phyloP scores from a whole-genome alignment of 805 yeast species.

The Metschnikowia similis region DNA sequence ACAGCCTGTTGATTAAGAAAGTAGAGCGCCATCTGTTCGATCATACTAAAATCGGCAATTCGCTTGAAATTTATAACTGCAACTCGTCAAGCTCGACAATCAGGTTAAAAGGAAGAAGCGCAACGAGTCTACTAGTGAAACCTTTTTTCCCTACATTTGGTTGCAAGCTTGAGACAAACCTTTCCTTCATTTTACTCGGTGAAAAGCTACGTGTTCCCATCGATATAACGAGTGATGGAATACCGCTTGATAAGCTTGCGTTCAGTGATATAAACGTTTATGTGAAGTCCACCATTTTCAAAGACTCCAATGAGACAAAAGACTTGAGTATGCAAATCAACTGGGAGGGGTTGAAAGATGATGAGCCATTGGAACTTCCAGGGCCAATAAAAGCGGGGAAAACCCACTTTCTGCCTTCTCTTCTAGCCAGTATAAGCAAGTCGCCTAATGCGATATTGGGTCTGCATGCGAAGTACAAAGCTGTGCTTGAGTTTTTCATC shows the following conservation, averaged over 20 bases:
- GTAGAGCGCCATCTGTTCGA: slow-evolving; percentile 1
- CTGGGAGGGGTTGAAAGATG: slow-evolving; percentile 39
- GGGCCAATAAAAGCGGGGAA: slow-evolving; percentile 10
- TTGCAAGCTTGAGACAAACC: slow-evolving; percentile 8
- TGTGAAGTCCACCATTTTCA: slow-evolving; percentile 18
- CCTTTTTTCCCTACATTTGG: slow-evolving; percentile 25
- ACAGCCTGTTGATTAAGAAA: neutral
- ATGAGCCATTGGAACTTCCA: slow-evolving; percentile 29
- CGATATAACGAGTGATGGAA: slow-evolving; percentile 15
- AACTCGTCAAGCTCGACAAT: neutral
- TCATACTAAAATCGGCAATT: slow-evolving; percentile 1
- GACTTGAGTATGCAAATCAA: slow-evolving; percentile 20
- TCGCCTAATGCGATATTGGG: slow-evolving; percentile 17
- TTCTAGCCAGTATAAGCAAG: slow-evolving; percentile 23
- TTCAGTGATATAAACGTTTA: slow-evolving; percentile 21
- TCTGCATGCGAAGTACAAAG: slow-evolving; percentile 8
- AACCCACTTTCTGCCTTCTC: slow-evolving; percentile 7
- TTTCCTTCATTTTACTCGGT: slow-evolving; percentile 23
- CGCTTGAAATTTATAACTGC: slow-evolving; percentile 1
- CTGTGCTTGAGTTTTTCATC: slow-evolving; percentile 22
- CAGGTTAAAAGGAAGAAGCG: slow-evolving; percentile 8
- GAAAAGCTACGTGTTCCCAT: slow-evolving; percentile 26
- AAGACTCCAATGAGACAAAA: slow-evolving; percentile 14
- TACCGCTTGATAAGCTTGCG: slow-evolving; percentile 12
- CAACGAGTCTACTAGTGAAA: slow-evolving; percentile 6